Base-by-base conservation (phyloP, 2,329 filamentous ascomycete genomes). In the Daldinia sp. region DNA sequence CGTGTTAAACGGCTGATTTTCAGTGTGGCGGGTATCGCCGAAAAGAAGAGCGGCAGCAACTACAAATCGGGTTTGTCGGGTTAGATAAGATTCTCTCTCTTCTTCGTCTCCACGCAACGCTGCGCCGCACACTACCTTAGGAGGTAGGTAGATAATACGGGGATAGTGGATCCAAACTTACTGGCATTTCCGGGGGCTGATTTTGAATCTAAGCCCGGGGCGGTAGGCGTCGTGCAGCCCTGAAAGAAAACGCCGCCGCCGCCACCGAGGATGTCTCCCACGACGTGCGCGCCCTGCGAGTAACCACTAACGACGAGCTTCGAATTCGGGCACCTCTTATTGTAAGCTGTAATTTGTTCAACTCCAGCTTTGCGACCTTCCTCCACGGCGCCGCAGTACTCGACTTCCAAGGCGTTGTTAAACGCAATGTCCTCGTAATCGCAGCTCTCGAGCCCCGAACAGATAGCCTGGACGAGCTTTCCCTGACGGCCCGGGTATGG, bases 271-370 rank as follows among this genome's bases (percentile, higher is more conserved):
- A 82, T 74, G 65, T 81, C 80, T 48, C 79, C 76, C 18, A 80
- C 69, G 12, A 83, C 75, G 1, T 82, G 80, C 1, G 75, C 78
- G 53, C 81, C 82, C 65, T 83, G 79, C 1, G 79, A 81, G 69
- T 81, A 83, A 0, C 82, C 82, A 65, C 78, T 80, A 33, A 83
- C 58, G 6, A 83, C 80, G 12, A 84, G 76, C 66, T 79, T 81
- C 23, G 80, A 67, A 41, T 81, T 68, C 15, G 82, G 81, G 63
- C 81, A 84, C 15, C 74, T 74, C 69, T 78, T 72, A 70, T 78
- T 78, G 71, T 83, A 83, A 0, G 76, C 78, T 6, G 75, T 77
- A 67, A 84, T 81, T 72, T 83, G 80, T 13, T 64, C 56, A 30
- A 78, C 67, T 4, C 81, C 80, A 55, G 79, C 79, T 42, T 67